phyloP scores from a whole-genome alignment of 148 eudicot species.

The Polygonum aviculare region DNA sequence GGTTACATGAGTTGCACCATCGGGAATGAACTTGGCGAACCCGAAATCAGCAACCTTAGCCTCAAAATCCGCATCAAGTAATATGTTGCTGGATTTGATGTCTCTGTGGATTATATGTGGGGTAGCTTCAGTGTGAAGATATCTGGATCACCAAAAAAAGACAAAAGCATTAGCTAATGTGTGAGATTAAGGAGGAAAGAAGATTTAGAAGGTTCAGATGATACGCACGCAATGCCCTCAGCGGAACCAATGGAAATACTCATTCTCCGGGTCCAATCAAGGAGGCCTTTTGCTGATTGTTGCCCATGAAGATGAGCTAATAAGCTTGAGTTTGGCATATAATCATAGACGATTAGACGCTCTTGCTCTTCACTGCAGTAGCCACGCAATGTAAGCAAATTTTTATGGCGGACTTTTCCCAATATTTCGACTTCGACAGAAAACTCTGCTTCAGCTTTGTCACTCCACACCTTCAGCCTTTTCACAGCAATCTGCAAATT shows the following conservation, averaged over 20 bases:
- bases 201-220: neutral
- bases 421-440: constrained; percentile 80
- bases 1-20: constrained; percentile 77
- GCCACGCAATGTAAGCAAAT: constrained; percentile 74
- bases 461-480: constrained; percentile 88
- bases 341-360: constrained; percentile 82
- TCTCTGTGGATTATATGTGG: constrained; percentile 96
- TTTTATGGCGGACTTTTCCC: constrained; percentile 80
- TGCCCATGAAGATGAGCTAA: constrained; percentile 86
- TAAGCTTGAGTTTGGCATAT: constrained; percentile 78
- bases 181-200: neutral
- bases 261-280: constrained; percentile 82
- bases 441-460: constrained; percentile 78
- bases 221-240: constrained; percentile 77
- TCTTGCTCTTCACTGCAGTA: constrained; percentile 94
- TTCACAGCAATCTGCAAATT: constrained; percentile 83
- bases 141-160: constrained; percentile 24
- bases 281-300: constrained; percentile 68
- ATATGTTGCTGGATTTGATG: constrained; percentile 81
- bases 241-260: constrained; percentile 79
- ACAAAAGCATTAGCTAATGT: neutral
- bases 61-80: constrained; percentile 64
- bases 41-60: constrained; percentile 85
- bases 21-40: constrained; percentile 71
- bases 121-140: constrained; percentile 76